Conservation (phyloP, 2,329 filamentous ascomycete species). For the Helotiales sp. region DNA sequence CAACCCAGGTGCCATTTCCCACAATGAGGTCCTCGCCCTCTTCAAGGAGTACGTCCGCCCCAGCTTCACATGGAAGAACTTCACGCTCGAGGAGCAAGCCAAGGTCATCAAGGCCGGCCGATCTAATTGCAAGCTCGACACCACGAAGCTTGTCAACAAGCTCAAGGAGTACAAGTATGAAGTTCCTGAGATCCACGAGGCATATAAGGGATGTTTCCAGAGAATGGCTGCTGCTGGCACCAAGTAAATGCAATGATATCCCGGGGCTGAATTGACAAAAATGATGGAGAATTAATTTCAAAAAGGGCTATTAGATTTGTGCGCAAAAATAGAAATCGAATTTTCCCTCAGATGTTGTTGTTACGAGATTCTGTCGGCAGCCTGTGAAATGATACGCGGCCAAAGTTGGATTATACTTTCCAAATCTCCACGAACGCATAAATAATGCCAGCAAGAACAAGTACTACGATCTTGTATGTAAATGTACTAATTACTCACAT, state of each 20-base stretch:
- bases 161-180: slow-evolving; percentile 58
- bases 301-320: slow-evolving; percentile 12
- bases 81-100: slow-evolving; percentile 63
- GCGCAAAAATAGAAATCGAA: slow-evolving; percentile 1
- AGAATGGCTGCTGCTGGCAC: slow-evolving; percentile 59
- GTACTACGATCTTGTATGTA: too few relatives aligned
- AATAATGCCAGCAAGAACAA: too few relatives aligned
- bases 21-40: slow-evolving; percentile 65
- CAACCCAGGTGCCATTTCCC: slow-evolving; percentile 69
- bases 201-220: slow-evolving; percentile 62
- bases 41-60: slow-evolving; percentile 66
- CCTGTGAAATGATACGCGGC: too few relatives aligned
- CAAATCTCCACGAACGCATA: too few relatives aligned
- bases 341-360: background rate
- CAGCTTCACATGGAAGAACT: slow-evolving; percentile 63
- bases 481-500: too few relatives aligned
- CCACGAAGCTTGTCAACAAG: slow-evolving; percentile 59
- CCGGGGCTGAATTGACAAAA: slow-evolving; percentile 7
- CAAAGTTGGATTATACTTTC: too few relatives aligned
- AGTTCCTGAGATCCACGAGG: slow-evolving; percentile 62
- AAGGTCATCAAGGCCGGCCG: slow-evolving; percentile 67
- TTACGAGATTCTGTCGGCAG: background rate
- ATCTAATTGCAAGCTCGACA: slow-evolving; percentile 66
- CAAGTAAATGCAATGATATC: slow-evolving; percentile 40
- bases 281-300: slow-evolving; percentile 2